Base-by-base conservation (phyloP, 208 protist genomes). In the Trypanosoma rangeli region DNA sequence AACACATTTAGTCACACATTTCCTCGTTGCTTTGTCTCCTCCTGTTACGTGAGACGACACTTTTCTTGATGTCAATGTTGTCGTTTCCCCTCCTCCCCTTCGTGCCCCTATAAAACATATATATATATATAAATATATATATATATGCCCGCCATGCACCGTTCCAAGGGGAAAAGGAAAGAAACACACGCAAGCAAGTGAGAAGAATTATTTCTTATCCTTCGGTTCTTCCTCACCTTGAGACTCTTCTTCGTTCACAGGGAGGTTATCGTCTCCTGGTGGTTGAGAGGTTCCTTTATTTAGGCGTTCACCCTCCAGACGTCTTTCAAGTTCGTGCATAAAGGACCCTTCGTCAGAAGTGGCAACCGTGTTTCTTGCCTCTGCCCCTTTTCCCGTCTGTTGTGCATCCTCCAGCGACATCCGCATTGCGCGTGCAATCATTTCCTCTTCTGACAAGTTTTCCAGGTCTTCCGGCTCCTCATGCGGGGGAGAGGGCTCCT, bases 361-460 rank as follows among this genome's bases (percentile, higher is more conserved):
- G 5, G n/a, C 28, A 18, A 33, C 10, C n/a, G 28, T 50, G 28
- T 29, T 44, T 49, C 31, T 3, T 48, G 15, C 70, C 55, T 64
- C 67, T 49, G 29, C 16, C 12, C 56, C 48, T 4, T 46, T 15
- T 0, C 53, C 24, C 15, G 26, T 61, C 42, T 64, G 69, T 52
- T 58, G 13, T 22, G 73, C 63, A 49, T 93, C 91, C 68, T 93
- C 71, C 67, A 96, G 46, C 3, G 91, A 96, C 72, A 97, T 81
- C 20, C 72, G 79, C 13, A 97, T 70, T 5, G 94, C 94, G 1
- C 77, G 72, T 0, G 76, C 84, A n/a, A 97, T 61, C 80, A 92
- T 78, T 52, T 95, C 86, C 70, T 97, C 94, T 64, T 97, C 93
- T 0, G 70, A 84, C 80, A 94, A 89, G 56, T 87, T 83, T 5